These are phyloP conservation scores for Coemansia sp. DNA, from an alignment of 192 early-diverging fungal genomes.

Conservation along the genomic window DNA sequence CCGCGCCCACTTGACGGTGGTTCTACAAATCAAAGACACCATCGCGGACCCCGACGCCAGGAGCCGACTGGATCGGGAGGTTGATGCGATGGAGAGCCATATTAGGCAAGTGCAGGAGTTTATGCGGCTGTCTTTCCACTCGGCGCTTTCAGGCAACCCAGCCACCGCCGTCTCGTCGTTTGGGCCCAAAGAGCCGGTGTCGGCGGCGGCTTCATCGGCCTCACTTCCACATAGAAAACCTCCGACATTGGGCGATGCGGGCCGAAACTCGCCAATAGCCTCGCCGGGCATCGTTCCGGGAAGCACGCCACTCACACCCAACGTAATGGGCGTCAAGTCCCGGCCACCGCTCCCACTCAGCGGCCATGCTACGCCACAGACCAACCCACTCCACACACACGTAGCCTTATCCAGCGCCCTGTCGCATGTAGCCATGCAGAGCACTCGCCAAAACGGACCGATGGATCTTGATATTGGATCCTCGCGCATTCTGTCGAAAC, in stretches of 20 bases:
- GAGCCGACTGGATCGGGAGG: constrained; percentile 24
- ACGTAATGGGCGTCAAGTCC: constrained; percentile 24
- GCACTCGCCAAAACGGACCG: constrained; percentile 38
- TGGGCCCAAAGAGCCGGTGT: constrained; percentile 12
- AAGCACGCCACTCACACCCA: constrained; percentile 31
- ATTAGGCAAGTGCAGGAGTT: constrained; percentile 38
- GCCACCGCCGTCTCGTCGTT: constrained; percentile 29
- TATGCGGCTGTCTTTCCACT: constrained; percentile 46
- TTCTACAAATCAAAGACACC: constrained; percentile 27
- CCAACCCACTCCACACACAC: constrained; percentile 31
- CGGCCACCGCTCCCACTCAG: constrained; percentile 1
- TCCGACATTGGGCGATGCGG: not conserved
- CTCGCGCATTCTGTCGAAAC: constrained; percentile 65
- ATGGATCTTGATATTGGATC: constrained; percentile 34
- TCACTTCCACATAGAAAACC: not conserved
- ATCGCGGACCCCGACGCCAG: constrained; percentile 35
- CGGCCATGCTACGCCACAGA: constrained; percentile 9
- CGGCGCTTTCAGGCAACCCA: constrained; percentile 38
- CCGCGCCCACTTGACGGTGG: constrained; percentile 33
- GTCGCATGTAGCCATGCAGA: constrained; percentile 51
- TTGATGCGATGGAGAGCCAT: constrained; percentile 27
- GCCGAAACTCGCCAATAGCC: not conserved
- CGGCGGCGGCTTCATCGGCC: not conserved
- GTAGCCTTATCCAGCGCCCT: constrained; percentile 44
- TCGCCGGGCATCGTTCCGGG: not conserved